phyloP scores from a whole-genome alignment of 176 grass and related monocot species.

The Saccharum officinarum region DNA sequence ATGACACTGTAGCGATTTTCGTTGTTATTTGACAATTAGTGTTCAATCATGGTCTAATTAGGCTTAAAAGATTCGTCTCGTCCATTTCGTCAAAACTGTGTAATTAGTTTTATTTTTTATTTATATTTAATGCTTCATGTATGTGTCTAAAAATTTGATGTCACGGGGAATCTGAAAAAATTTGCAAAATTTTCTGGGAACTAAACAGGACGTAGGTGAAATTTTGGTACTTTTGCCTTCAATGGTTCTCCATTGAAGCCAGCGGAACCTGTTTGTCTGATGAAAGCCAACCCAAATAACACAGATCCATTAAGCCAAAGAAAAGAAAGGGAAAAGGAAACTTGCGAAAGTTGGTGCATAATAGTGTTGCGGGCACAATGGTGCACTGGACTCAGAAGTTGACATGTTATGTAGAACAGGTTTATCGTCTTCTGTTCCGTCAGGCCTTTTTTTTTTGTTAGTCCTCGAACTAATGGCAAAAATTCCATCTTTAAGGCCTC shows the following conservation, averaged over 20 bases:
- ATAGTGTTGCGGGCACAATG: background rate
- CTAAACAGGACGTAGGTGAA: no score
- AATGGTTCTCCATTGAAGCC: slow-evolving; percentile 31
- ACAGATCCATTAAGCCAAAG: slow-evolving; percentile 17
- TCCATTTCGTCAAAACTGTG: no score
- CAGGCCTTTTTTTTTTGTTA: background rate
- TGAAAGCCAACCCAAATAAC: slow-evolving; percentile 6
- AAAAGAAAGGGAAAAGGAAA: background rate
- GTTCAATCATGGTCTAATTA: no score
- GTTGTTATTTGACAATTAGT: no score
- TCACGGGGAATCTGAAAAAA: no score
- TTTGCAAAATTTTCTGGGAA: no score
- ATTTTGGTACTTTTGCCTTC: slow-evolving; percentile 15
- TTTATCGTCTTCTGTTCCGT: background rate
- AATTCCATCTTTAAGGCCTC: slow-evolving; percentile 4
- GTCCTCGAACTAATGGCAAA: slow-evolving; percentile 18
- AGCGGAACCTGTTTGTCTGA: background rate
- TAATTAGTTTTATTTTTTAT: no score
- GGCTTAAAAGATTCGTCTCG: no score
- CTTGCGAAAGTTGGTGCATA: background rate
- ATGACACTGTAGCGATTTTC: no score
- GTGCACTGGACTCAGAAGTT: background rate
- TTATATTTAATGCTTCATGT: no score
- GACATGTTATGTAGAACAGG: slow-evolving; percentile 17
- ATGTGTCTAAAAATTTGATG: no score